Evolutionary conservation across 129 eudicot species (phyloP), one percentile per base, ranked within the genome.

Genomic region (Centrapalus pauciflorus): DNA sequence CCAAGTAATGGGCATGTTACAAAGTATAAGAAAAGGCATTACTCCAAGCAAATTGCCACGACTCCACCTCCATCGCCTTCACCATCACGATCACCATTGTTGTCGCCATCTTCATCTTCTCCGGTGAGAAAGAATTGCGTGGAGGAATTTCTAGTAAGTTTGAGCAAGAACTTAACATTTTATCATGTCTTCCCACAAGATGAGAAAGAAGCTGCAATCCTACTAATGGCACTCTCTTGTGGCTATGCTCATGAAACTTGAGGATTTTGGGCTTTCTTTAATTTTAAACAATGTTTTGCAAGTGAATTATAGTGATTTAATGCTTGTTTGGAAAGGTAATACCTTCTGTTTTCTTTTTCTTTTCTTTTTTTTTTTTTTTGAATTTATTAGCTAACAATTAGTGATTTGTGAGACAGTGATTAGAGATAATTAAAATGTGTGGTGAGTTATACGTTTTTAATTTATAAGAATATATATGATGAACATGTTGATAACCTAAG

Each of bases 151-250:
- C 71, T 79, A 7, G 24, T 20, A 35, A 80, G 62, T 43, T 49
- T 80, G 37, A 83, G 69, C 55, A 82, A 75, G 66, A 73, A 72
- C 61, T 76, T 82, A 55, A 17, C 61, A 14, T 56, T 27, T 37
- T 55, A 55, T 46, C 50, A 51, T 11, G 70, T 69, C 4, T 75
- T 83, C 57, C 88, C 88, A 34, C 74, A 66, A 38, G 88, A 83
- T 38, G 88, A 83, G 67, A 77, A 77, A 66, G 89, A 80, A 66
- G 89, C 83, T 24, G 89, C 89, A 50, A 80, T 84, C 35, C 81
- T 80, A 25, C 73, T 84, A 52, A 84, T 84, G 89, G 83, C 85
- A 26, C 69, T 84, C 49, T 84, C 89, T 8, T 80, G 85, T 80
- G 85, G 89, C 63, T 69, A 69, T 59, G 75, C 74, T 72, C 80